Conservation (phyloP, 2,329 filamentous ascomycete species). For the Fusarium coffeatum region DNA sequence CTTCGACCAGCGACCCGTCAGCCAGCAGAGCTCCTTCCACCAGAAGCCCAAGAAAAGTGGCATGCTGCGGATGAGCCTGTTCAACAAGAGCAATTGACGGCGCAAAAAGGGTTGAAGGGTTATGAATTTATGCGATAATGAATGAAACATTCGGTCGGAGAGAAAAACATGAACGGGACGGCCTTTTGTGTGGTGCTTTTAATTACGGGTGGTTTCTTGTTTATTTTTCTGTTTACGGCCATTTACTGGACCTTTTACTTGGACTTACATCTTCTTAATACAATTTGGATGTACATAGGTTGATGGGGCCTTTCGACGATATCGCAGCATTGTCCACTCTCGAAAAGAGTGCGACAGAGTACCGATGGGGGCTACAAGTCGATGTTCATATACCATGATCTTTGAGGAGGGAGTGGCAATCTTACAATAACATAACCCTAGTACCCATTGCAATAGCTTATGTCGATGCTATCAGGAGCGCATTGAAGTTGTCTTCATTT, state of each 20-base stretch:
- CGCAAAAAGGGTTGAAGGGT: not conserved
- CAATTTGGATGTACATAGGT: slow-evolving; percentile 19
- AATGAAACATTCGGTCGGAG: slow-evolving; percentile 11
- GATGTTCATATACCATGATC: not conserved
- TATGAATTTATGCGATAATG: slow-evolving; percentile 38
- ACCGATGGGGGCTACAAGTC: not conserved
- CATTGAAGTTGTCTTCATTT: not conserved
- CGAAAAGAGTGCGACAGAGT: not conserved
- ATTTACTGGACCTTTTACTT: not conserved
- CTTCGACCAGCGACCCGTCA: slow-evolving; percentile 38
- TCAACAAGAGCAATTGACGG: slow-evolving; percentile 35
- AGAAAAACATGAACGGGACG: slow-evolving; percentile 18
- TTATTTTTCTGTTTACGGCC: not conserved
- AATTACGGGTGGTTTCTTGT: slow-evolving; percentile 1
- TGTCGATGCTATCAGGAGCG: not conserved
- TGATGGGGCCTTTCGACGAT: not conserved
- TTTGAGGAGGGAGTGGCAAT: not conserved
- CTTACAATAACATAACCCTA: not conserved
- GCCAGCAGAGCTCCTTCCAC: slow-evolving; percentile 38
- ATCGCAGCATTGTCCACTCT: not conserved
- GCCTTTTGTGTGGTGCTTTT: not conserved
- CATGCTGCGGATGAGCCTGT: slow-evolving; percentile 40
- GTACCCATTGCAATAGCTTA: not conserved
- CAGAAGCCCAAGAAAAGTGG: slow-evolving; percentile 36
- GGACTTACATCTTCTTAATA: slow-evolving; percentile 30